Conservation (phyloP, 805 yeast species). For the Candida stauntonica region DNA sequence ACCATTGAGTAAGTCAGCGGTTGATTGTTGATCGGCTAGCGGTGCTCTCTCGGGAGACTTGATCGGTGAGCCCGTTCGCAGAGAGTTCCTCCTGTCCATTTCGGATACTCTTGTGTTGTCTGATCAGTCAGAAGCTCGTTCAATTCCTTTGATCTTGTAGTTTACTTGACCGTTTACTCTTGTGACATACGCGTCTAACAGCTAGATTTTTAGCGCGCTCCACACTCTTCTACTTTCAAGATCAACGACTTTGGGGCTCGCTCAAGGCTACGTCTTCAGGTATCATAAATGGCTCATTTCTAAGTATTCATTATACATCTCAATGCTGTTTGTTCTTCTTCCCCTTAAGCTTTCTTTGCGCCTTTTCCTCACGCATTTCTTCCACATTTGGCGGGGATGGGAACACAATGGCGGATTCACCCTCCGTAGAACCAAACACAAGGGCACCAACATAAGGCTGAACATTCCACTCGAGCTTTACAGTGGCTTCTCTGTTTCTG, state of each 20-base stretch:
- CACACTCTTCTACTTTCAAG: background rate
- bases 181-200: background rate
- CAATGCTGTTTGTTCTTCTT: slow-evolving; percentile 2
- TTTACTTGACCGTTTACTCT: background rate
- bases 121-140: background rate
- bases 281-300: no score
- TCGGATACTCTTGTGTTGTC: background rate
- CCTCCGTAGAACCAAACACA: slow-evolving; percentile 54
- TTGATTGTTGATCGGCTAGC: slow-evolving; percentile 7
- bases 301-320: background rate
- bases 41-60: slow-evolving; percentile 5
- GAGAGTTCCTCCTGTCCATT: slow-evolving; percentile 10
- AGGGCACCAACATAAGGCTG: slow-evolving; percentile 90
- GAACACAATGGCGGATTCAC: slow-evolving; percentile 20
- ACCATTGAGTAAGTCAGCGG: slow-evolving; percentile 12
- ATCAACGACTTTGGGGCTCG: no score
- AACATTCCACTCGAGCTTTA: slow-evolving; percentile 82
- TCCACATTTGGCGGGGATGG: slow-evolving; percentile 16
- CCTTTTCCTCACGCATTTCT: slow-evolving; percentile 10
- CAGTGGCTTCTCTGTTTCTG: slow-evolving; percentile 57
- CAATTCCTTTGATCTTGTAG: background rate
- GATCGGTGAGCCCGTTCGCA: slow-evolving; percentile 2
- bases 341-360: slow-evolving; percentile 11
- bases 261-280: no score
- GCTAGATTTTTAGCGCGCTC: background rate